A percentile compares a stretch with the other conserved stretches of the same genome.
phyloP scores from a whole-genome alignment of 148 eudicot species.

The Talinum fruticosum region DNA sequence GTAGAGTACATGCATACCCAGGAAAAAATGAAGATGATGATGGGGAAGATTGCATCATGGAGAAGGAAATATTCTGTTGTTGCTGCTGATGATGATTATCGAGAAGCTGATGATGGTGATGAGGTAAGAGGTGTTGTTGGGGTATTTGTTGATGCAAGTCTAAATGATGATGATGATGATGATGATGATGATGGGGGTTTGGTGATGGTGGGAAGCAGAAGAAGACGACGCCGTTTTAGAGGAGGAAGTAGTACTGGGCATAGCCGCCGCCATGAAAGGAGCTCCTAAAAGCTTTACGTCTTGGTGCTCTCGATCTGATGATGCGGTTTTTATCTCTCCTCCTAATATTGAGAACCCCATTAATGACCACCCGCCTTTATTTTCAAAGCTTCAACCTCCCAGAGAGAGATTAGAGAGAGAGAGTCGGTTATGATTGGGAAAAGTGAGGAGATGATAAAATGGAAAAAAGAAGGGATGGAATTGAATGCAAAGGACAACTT shows the following conservation, averaged over 20 bases:
- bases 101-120: slow-evolving; percentile 12
- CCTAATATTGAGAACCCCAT: slow-evolving; percentile 5
- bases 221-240: slow-evolving; percentile 1
- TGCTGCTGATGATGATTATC: slow-evolving; percentile 20
- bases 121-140: slow-evolving; percentile 13
- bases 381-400: neutral
- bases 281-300: slow-evolving; percentile 7
- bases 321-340: neutral
- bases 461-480: slow-evolving; percentile 17
- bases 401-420: neutral
- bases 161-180: slow-evolving; percentile 17
- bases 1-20: neutral
- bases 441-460: slow-evolving; percentile 19
- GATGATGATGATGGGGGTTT: slow-evolving; percentile 5
- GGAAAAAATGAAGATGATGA: slow-evolving; percentile 33
- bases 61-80: slow-evolving; percentile 29
- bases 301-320: neutral
- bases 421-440: slow-evolving; percentile 34
- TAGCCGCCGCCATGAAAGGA: slow-evolving; percentile 23
- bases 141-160: slow-evolving; percentile 19
- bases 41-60: slow-evolving; percentile 39
- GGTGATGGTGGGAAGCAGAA: neutral
- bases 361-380: neutral
- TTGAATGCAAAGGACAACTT: slow-evolving; percentile 17
- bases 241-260: too few relatives aligned